Evolutionary conservation across 495 filamentous ascomycete species (phyloP), one percentile per base, ranked within the genome.

Genomic region (Neurospora cerealis): DNA sequence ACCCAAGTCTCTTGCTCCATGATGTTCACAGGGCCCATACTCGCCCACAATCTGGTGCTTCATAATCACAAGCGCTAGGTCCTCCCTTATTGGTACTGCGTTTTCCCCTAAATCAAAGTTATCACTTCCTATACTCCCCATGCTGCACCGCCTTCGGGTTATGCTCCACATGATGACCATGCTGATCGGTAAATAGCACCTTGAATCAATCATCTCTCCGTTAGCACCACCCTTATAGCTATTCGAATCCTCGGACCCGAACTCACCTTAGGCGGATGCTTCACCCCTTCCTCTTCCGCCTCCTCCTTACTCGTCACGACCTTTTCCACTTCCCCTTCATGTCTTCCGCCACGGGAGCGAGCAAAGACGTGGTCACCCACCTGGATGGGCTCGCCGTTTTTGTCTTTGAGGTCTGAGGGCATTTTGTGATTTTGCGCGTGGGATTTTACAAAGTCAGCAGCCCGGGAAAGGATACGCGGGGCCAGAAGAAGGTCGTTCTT

Each of bases 211-310:
- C 24, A 32, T n/a, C n/a, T 60, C 42, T 21, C 34, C 15, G n/a
- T 48, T 48, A 34, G 69, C n/a, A n/a, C n/a, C 48, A 21, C 3
- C 41, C 17, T 44, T 1, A 17, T 2, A 5, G 5, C 39, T 11
- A 41, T 41, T 15, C 39, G n/a, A n/a, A n/a, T n/a, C 39, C 11
- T 15, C 13, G 13, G 39, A 4, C 39, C 13, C 5, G 4, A 15
- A 41, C 39, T 41, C 1, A 41, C 84, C 78, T 85, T 86, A 0
- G 83, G 83, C 10, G 83, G 82, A 60, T 85, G 79, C 73, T 85
- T 85, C 6, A 84, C 84, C 2, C 79, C 79, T 39, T 78, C 81
- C 48, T 76, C 70, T 66, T 79, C 73, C 2, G 84, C 82, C 71
- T 84, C 81, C 42, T 82, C 75, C 28, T 79, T 46, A 0, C 77